A percentile compares a stretch with the other conserved stretches of the same genome.
Conservation (phyloP, 2,329 filamentous ascomycete species). For the Aspergillus aculeatinus region DNA sequence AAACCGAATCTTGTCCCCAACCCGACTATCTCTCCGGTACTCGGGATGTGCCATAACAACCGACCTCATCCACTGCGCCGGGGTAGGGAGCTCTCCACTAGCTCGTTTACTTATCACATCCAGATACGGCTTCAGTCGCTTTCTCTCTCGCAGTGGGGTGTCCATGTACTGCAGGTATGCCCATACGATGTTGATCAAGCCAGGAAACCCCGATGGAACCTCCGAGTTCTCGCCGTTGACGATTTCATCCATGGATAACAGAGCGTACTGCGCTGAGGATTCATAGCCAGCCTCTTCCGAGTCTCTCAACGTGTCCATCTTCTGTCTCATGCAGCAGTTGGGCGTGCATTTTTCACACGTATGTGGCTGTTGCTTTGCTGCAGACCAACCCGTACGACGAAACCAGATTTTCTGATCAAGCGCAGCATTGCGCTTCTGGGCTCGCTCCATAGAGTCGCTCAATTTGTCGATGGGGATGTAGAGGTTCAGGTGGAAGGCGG, state of each 20-base stretch:
- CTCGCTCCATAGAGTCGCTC: constrained; percentile 89
- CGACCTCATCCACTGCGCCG: constrained; percentile 18
- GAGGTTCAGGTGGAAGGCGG: constrained; percentile 85
- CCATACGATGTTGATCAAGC: constrained; percentile 13
- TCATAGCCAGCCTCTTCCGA: not conserved
- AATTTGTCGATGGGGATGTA: constrained; percentile 81
- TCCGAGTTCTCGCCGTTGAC: constrained; percentile 13
- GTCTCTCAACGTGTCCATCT: not conserved
- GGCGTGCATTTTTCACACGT: not conserved
- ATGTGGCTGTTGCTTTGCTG: not conserved
- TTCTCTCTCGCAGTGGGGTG: constrained; percentile 3
- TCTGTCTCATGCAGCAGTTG: not conserved
- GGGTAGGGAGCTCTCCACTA: constrained; percentile 13
- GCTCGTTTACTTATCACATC: constrained; percentile 14
- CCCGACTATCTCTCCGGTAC: constrained; percentile 15
- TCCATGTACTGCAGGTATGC: constrained; percentile 12
- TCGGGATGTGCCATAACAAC: constrained; percentile 14
- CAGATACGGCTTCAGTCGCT: constrained; percentile 9
- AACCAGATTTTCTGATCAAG: constrained; percentile 77
- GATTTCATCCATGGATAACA: constrained; percentile 15
- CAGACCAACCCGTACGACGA: constrained; percentile 75
- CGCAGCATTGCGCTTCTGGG: constrained; percentile 75
- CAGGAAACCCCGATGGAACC: constrained; percentile 9
- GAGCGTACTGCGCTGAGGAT: not conserved
- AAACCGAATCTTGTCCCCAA: constrained; percentile 16